Percentiles rank a stretch among this genome's conserved stretches.
Conservation (phyloP, 768 basidiomycete genomes). For the Trametes sanguinea region DNA sequence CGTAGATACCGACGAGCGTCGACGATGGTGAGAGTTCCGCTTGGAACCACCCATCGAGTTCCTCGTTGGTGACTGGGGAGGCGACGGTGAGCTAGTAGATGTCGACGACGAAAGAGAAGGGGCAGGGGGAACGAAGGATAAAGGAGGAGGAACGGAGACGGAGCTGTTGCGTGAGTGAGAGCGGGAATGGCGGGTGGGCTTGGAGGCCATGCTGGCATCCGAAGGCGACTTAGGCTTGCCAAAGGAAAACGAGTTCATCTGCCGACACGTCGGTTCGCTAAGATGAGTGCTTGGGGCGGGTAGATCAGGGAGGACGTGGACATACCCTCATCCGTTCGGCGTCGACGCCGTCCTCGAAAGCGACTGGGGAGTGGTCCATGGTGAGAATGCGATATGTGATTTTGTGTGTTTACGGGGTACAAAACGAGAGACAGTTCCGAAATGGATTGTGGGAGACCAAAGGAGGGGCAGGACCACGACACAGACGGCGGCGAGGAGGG, state of each 20-base stretch:
- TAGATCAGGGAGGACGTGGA: not conserved
- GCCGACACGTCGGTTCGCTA: conserved; percentile 1
- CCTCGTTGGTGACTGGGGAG: conserved; percentile 37
- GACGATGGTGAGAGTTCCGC: conserved; percentile 80
- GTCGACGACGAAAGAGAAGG: conserved; percentile 36
- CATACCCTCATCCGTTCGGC: conserved; percentile 48
- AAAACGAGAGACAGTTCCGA: conserved; percentile 40
- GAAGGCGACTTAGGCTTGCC: conserved; percentile 42
- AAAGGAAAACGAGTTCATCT: conserved; percentile 78
- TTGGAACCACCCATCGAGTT: conserved; percentile 40
- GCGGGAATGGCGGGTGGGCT: conserved; percentile 53
- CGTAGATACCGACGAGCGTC: conserved; percentile 87
- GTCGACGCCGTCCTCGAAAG: conserved; percentile 35
- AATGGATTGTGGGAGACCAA: conserved; percentile 38
- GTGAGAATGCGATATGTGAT: conserved; percentile 23
- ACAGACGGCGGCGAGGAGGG: not conserved
- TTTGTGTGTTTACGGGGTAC: conserved; percentile 30
- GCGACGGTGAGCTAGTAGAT: conserved; percentile 36
- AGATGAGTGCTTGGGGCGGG: not conserved
- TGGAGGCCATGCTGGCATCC: conserved; percentile 42
- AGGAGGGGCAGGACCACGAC: conserved; percentile 40
- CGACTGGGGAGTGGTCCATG: conserved; percentile 43
- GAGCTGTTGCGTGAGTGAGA: conserved; percentile 72
- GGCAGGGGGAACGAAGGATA: conserved; percentile 35
- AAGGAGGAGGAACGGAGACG: conserved; percentile 40